Percentiles rank a stretch among this genome's conserved stretches.
Conservation (phyloP, 805 yeast genomes). For the Kuraishia hungarica region DNA sequence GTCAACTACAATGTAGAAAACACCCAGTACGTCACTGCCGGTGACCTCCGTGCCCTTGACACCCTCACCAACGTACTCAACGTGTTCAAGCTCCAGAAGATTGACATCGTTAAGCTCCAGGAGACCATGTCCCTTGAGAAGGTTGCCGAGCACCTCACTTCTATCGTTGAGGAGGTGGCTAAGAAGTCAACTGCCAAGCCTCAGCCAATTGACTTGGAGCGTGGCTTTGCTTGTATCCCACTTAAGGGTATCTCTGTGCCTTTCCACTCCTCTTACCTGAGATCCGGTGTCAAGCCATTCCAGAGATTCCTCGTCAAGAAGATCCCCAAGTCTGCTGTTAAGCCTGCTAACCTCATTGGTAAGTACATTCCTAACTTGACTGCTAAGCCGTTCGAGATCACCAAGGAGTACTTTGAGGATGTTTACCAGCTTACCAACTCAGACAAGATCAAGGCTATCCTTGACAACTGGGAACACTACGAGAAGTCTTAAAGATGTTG, state of each 20-base stretch:
- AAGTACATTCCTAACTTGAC: constrained; percentile 98
- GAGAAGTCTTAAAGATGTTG: constrained; percentile 33
- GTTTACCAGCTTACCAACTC: constrained; percentile 89
- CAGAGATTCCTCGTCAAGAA: constrained; percentile 95
- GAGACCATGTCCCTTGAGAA: constrained; percentile 77
- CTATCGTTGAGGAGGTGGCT: constrained; percentile 81
- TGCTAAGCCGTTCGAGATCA: constrained; percentile 91
- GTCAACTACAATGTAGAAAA: constrained; percentile 98
- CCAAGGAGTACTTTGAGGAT: constrained; percentile 95
- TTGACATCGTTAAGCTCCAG: constrained; percentile 83
- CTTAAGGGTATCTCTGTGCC: constrained; percentile 99
- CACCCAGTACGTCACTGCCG: constrained; percentile 97
- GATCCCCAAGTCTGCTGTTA: constrained; percentile 89
- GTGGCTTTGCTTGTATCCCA: constrained; percentile 98
- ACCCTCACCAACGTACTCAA: constrained; percentile 89
- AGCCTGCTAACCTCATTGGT: constrained; percentile 86
- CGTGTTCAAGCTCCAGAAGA: constrained; percentile 87
- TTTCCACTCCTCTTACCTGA: constrained; percentile 97
- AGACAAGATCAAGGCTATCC: constrained; percentile 79
- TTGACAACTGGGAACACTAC: constrained; percentile 94
- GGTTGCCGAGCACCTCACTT: constrained; percentile 80
- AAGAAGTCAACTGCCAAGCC: constrained; percentile 78
- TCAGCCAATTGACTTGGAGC: constrained; percentile 93
- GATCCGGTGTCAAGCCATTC: constrained; percentile 98
- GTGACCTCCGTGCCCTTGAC: constrained; percentile 94